phyloP scores from a whole-genome alignment of 169 alveolate genomes.

The Besnoitia besnoiti region DNA sequence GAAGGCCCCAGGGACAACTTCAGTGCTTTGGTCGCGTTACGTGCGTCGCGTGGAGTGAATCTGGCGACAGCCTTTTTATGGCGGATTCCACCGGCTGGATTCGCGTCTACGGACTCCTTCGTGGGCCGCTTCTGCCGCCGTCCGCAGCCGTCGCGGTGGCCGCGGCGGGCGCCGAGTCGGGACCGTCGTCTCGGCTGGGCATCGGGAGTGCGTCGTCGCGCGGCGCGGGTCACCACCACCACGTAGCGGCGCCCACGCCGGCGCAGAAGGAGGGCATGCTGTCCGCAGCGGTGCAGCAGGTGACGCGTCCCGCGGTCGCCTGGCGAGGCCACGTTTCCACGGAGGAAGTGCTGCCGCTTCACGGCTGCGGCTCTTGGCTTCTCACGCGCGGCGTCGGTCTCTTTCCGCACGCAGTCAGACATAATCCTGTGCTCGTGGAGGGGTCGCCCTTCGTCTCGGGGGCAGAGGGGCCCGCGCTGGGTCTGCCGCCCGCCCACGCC shows the following conservation, averaged over 20 bases:
- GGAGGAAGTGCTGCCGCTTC: background rate
- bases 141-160: slow-evolving; percentile 59
- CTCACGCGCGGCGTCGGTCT: slow-evolving; percentile 16
- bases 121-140: slow-evolving; percentile 67
- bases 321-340: background rate
- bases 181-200: background rate
- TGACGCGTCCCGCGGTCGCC: slow-evolving; percentile 21
- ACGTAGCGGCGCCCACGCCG: background rate
- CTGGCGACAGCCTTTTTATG: slow-evolving; percentile 50
- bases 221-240: background rate
- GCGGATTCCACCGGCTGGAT: slow-evolving; percentile 56
- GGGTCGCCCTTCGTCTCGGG: background rate
- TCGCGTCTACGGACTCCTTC: slow-evolving; percentile 42
- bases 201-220: background rate
- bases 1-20: slow-evolving; percentile 30
- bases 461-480: too few species aligned
- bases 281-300: slow-evolving; percentile 18
- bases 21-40: slow-evolving; percentile 34
- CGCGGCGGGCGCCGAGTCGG: slow-evolving; percentile 42
- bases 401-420: slow-evolving; percentile 9
- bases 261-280: background rate
- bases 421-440: slow-evolving; percentile 11
- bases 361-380: slow-evolving; percentile 20
- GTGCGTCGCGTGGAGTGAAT: slow-evolving; percentile 49
- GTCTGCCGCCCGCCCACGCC: background rate